Conservation (phyloP, 2,329 filamentous ascomycete genomes). For the Peltaster fructicola region DNA sequence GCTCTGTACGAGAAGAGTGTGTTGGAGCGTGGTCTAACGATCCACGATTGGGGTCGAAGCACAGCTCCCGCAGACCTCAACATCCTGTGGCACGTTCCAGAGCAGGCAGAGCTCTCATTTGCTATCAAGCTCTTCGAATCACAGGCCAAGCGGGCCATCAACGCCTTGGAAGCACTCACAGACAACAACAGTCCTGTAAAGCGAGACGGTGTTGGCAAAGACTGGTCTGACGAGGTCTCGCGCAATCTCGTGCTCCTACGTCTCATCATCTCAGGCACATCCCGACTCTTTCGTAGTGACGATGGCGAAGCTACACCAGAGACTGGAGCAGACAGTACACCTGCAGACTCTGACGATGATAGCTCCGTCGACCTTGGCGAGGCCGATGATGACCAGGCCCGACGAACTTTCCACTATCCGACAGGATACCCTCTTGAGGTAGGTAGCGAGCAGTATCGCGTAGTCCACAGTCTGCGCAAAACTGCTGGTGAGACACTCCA, state of each 20-base stretch:
- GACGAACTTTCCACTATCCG: conserved; percentile 74
- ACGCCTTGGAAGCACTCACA: conserved; percentile 61
- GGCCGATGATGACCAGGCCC: conserved; percentile 63
- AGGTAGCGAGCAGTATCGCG: conserved; percentile 47
- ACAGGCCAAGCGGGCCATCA: conserved; percentile 60
- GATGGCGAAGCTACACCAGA: conserved; percentile 21
- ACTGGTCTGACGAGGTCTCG: conserved; percentile 95
- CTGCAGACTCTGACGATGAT: conserved; percentile 20
- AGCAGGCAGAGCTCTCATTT: conserved; percentile 64
- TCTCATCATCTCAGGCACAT: conserved; percentile 78
- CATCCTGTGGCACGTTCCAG: conserved; percentile 82
- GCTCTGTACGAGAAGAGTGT: conserved; percentile 69
- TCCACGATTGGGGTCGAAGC: conserved; percentile 71
- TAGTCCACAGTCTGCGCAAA: conserved; percentile 66
- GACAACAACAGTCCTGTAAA: conserved; percentile 66
- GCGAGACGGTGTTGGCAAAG: conserved; percentile 87
- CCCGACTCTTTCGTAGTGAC: conserved; percentile 67
- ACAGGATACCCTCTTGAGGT: conserved; percentile 65
- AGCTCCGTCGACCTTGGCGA: conserved; percentile 40
- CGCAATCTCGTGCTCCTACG: conserved; percentile 74
- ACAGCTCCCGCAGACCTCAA: conserved; percentile 58
- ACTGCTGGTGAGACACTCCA: conserved; percentile 66
- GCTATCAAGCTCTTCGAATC: conserved; percentile 77
- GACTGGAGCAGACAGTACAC: conserved; percentile 36
- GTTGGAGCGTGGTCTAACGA: conserved; percentile 51